phyloP scores from a whole-genome alignment of 73 alveolate genomes.

The Stentor roeselii region DNA sequence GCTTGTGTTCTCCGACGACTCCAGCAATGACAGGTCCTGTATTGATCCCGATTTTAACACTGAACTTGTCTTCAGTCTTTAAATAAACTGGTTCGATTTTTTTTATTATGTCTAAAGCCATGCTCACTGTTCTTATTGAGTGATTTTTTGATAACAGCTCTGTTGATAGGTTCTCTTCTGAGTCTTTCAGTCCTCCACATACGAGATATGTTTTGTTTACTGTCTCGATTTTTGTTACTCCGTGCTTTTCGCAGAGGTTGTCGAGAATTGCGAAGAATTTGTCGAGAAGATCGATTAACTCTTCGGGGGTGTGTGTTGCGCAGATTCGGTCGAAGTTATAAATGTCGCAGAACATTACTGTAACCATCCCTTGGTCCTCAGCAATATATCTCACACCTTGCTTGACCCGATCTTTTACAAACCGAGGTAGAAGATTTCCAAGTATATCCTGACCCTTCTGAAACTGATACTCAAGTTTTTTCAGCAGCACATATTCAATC shows the following conservation, averaged over 20 bases:
- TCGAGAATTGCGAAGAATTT: slow-evolving; percentile 54
- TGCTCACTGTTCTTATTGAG: neutral
- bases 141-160: neutral
- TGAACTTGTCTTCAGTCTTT: neutral
- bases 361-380: slow-evolving; percentile 61
- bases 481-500: neutral
- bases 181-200: slow-evolving; percentile 86
- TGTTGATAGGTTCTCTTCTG: slow-evolving; percentile 28
- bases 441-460: slow-evolving; percentile 36
- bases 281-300: slow-evolving; percentile 52
- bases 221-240: slow-evolving; percentile 70
- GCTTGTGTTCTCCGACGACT: slow-evolving; percentile 97
- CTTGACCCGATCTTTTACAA: slow-evolving; percentile 58
- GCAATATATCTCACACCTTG: slow-evolving; percentile 57
- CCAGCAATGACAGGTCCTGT: slow-evolving; percentile 98
- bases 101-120: slow-evolving; percentile 21
- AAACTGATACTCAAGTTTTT: neutral
- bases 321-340: slow-evolving; percentile 57
- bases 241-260: slow-evolving; percentile 50
- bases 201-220: slow-evolving; percentile 89
- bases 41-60: slow-evolving; percentile 90
- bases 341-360: slow-evolving; percentile 61
- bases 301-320: slow-evolving; percentile 42
- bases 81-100: slow-evolving; percentile 16
- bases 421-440: slow-evolving; percentile 55